Evolutionary conservation across 148 eudicot genomes (phyloP).

Genomic region (Tetragonia tetragonoides): DNA sequence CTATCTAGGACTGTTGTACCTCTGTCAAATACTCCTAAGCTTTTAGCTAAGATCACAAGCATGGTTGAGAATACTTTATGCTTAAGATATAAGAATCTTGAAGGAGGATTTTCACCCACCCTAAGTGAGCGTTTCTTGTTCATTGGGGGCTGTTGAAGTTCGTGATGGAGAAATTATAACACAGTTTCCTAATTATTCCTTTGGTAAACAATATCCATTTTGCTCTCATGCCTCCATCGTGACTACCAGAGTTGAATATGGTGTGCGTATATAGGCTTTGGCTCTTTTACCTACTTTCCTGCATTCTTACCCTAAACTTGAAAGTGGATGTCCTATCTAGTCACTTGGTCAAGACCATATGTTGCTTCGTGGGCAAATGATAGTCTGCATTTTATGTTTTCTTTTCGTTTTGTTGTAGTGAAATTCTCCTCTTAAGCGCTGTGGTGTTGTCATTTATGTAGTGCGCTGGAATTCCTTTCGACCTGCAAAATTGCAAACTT

Average conservation of each 20-base stretch:
- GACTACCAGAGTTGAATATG: not conserved
- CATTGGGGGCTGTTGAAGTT: not conserved
- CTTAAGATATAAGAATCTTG: slow-evolving; percentile 6
- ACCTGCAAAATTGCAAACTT: slow-evolving; percentile 85
- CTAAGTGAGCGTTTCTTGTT: not conserved
- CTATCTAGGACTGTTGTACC: not conserved
- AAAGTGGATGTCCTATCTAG: not conserved
- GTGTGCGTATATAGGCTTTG: not conserved
- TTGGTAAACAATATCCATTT: not conserved
- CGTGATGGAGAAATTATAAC: not conserved
- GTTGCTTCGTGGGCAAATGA: slow-evolving; percentile 13
- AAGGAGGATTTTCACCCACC: not conserved
- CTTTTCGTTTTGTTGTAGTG: slow-evolving; percentile 17
- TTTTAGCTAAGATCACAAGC: slow-evolving; percentile 1
- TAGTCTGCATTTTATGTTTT: slow-evolving; percentile 12
- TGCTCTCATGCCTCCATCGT: not conserved
- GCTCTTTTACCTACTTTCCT: not conserved
- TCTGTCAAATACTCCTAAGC: not conserved
- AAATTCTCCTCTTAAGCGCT: not conserved
- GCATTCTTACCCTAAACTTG: not conserved
- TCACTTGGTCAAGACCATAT: not conserved
- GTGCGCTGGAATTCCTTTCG: slow-evolving; percentile 94
- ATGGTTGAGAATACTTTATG: not conserved
- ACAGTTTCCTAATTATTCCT: not conserved
- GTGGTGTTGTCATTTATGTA: slow-evolving; percentile 23